A percentile compares a stretch with the other conserved stretches of the same genome.
Conservation (phyloP, 306 rosid species). For the Mimosa pudica region DNA sequence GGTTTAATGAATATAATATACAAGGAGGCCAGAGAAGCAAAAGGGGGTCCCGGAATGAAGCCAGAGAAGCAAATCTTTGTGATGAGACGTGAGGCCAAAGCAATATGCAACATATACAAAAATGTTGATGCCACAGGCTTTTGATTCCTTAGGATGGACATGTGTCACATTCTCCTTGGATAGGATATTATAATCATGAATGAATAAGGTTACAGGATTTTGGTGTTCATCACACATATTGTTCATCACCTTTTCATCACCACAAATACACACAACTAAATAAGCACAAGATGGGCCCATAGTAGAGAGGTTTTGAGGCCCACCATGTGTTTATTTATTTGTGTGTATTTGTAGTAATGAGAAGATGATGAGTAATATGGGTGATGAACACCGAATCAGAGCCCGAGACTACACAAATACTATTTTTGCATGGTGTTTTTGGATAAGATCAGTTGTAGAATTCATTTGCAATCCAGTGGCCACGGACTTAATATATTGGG, state of each 20-base stretch:
- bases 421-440: neutral
- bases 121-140: neutral
- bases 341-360: too few relatives aligned
- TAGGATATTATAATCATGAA: neutral
- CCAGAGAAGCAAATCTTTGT: constrained; percentile 1
- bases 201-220: neutral
- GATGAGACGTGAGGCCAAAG: neutral
- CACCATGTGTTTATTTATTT: too few relatives aligned
- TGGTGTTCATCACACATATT: too few relatives aligned
- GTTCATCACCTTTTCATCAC: too few relatives aligned
- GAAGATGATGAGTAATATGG: too few relatives aligned
- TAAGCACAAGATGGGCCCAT: too few relatives aligned
- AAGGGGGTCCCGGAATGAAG: neutral
- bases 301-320: too few relatives aligned
- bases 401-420: neutral
- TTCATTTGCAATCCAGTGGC: neutral
- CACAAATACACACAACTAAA: too few relatives aligned
- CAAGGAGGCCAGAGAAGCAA: neutral
- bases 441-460: neutral
- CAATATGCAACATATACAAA: neutral
- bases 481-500: neutral
- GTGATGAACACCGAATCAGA: too few relatives aligned
- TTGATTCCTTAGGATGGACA: neutral
- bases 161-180: neutral
- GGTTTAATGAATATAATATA: neutral